Percentiles rank a stretch among this genome's conserved stretches.
These are phyloP conservation scores for Breynia disticha DNA, from an alignment of 441 rosid species.

Conservation along the genomic window DNA sequence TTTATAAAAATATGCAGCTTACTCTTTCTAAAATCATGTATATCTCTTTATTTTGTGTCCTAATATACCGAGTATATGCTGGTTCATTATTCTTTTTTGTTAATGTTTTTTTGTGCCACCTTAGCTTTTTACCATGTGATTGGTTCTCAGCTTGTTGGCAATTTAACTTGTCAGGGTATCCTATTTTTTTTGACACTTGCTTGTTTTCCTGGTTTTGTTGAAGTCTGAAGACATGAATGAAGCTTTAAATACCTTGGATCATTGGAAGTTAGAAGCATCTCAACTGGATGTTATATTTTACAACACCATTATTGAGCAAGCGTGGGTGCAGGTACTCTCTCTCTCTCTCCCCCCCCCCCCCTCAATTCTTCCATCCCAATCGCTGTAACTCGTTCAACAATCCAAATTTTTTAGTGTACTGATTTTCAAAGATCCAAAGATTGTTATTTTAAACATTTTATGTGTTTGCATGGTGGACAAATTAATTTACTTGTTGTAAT, in stretches of 20 bases:
- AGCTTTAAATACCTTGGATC: conserved; percentile 50
- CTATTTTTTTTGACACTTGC: conserved; percentile 1
- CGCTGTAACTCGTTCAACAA: too few relatives aligned
- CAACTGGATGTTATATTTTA: conserved; percentile 40
- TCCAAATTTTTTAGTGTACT: neutral
- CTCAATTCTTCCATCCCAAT: too few relatives aligned
- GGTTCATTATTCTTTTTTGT: too few relatives aligned
- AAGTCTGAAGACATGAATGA: conserved; percentile 37
- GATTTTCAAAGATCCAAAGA: neutral
- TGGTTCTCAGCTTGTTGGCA: conserved; percentile 2
- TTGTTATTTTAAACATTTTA: too few relatives aligned
- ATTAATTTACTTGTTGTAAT: neutral
- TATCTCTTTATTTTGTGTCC: too few relatives aligned
- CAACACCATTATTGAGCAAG: conserved; percentile 52
- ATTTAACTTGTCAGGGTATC: conserved; percentile 7
- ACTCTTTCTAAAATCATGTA: too few relatives aligned
- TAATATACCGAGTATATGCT: too few relatives aligned
- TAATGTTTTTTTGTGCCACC: too few relatives aligned
- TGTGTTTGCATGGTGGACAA: neutral
- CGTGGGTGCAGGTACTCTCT: conserved; percentile 39
- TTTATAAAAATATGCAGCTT: too few relatives aligned
- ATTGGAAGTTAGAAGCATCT: conserved; percentile 34
- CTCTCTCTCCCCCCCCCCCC: too few relatives aligned
- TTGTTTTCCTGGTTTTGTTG: conserved; percentile 38
- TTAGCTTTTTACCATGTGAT: neutral